Evolutionary conservation across 2,329 filamentous ascomycete species (phyloP), one percentile per base, ranked within the genome.

Genomic region (Diaporthe sp.): DNA sequence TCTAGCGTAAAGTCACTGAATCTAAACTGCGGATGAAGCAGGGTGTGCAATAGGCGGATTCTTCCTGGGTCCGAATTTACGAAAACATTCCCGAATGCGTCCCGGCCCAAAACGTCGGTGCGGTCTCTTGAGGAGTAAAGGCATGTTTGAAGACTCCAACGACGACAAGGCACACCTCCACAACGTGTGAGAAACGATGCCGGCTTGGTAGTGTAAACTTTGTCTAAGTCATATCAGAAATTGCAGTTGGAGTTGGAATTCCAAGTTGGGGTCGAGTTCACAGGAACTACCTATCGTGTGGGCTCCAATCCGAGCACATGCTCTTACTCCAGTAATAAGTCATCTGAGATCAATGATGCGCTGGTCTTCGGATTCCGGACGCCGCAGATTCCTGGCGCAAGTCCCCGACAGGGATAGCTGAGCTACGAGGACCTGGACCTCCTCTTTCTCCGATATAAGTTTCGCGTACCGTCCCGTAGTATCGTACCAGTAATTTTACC

Each of bases 321-420:
- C 37, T 28, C 4, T 10, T 42, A 15, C 5, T 28, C 22, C 22
- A 57, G 15, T 34, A 31, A 7, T 34, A 19, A 7, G 7, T 19
- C 19, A 34, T 31, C 53, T 58, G 4, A 22, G 60, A 62, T 62
- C 60, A 42, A 62, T 62, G 60, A 62, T 44, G 60, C n/a, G 28
- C n/a, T 44, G 19, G 28, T n/a, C 28, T 7, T 67, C 61, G 28
- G 61, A n/a, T 37, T 67, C 10, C 42, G 61, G 61, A n/a, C 42
- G 42, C 61, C 61, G 61, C 19, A 34, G 17, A 61, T 37, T 13
- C 28, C 7, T 34, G 28, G 42, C 17, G 25, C 28, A 10, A 19
- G n/a, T 31, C 7, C 3, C n/a, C 2, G 60, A 19, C 39, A 28
- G 25, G 28, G 28, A 49, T 34, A 13, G 37, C 6, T 46, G 10